A percentile compares a stretch with the other conserved stretches of the same genome.
Conservation (phyloP, 2,329 filamentous ascomycete genomes). For the Alternaria consortialis region DNA sequence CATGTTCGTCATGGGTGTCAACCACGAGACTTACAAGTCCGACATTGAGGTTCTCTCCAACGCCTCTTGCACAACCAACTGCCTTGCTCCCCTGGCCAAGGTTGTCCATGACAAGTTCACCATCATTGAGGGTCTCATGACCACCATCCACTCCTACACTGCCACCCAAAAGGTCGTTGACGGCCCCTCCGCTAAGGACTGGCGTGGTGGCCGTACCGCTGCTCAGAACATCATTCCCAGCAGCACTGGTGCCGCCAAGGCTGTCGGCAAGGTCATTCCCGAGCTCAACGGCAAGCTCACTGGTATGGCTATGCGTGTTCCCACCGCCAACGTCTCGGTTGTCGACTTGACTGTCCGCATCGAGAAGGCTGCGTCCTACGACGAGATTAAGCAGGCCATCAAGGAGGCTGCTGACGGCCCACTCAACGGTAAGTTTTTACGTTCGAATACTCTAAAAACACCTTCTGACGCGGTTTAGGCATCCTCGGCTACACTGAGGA, state of each 20-base stretch:
- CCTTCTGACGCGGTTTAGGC: conserved; percentile 61
- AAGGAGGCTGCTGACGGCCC: conserved; percentile 82
- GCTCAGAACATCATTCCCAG: conserved; percentile 99
- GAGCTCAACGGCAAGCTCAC: conserved; percentile 99
- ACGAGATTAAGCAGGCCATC: conserved; percentile 91
- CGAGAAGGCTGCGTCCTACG: conserved; percentile 87
- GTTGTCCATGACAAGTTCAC: conserved; percentile 98
- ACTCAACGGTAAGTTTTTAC: conserved; percentile 77
- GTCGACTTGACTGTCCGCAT: conserved; percentile 95
- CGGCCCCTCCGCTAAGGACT: conserved; percentile 97
- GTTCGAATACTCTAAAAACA: not conserved
- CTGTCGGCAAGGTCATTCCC: conserved; percentile 99
- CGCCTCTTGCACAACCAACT: conserved; percentile 99
- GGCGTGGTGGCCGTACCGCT: conserved; percentile 98
- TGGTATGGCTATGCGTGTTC: conserved; percentile 99
- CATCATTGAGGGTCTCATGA: conserved; percentile 99
- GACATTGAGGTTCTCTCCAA: conserved; percentile 96
- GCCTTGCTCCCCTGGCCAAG: conserved; percentile 98
- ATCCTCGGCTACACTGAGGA: conserved; percentile 97
- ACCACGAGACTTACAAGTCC: conserved; percentile 91
- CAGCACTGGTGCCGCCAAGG: conserved; percentile 99
- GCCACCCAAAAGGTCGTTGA: conserved; percentile 99
- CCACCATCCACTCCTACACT: conserved; percentile 99
- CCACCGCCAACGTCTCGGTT: conserved; percentile 98
- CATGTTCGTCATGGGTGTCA: conserved; percentile 99